Evolutionary conservation across 2,329 filamentous ascomycete species (phyloP).

Genomic region (Exophiala bonariae): DNA sequence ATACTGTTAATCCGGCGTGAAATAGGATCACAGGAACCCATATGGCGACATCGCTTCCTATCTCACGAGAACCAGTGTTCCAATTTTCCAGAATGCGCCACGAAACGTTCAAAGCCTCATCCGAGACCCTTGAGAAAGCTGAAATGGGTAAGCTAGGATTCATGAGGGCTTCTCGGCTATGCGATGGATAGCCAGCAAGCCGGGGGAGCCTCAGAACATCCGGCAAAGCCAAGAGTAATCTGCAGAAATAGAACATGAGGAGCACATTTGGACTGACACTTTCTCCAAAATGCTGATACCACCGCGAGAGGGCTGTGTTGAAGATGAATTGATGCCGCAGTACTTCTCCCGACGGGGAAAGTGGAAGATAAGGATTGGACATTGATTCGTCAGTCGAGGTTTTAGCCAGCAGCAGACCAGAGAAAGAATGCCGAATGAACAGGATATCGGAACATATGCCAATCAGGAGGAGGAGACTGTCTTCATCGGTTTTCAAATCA

Average conservation of each 20-base stretch:
- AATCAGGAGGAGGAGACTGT: background rate
- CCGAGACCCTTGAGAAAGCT: background rate
- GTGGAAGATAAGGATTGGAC: background rate
- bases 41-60: background rate
- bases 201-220: background rate
- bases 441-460: background rate
- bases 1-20: background rate
- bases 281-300: background rate
- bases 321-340: background rate
- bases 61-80: background rate
- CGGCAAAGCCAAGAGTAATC: background rate
- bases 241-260: background rate
- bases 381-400: background rate
- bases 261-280: background rate
- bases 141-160: background rate
- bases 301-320: background rate
- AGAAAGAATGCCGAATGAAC: background rate
- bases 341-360: background rate
- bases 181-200: background rate
- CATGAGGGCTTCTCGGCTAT: background rate
- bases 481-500: background rate
- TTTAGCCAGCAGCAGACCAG: background rate
- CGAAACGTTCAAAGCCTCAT: background rate
- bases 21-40: background rate
- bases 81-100: background rate